Evolutionary conservation across 73 alveolate species (phyloP).

Genomic region (Tetrahymena malaccensis): DNA sequence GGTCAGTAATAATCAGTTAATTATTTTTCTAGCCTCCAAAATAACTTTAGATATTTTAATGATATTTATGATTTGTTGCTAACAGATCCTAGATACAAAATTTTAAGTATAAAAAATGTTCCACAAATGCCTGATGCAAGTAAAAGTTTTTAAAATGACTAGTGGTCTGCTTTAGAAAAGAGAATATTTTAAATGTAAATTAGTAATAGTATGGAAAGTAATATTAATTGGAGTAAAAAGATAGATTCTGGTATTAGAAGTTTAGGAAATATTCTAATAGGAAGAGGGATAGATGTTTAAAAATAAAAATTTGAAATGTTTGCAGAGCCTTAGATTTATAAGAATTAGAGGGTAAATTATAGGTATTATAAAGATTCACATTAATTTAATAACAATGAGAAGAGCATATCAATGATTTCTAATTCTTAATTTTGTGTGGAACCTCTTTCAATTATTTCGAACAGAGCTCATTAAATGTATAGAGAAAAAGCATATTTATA

Average conservation of each 20-base stretch:
- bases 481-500: constrained; percentile 24
- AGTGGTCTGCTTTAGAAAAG: constrained; percentile 32
- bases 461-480: constrained; percentile 25
- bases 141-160: constrained; percentile 25
- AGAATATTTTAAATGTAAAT: constrained; percentile 10
- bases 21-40: background rate
- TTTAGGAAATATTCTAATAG: background rate
- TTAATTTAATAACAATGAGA: constrained; percentile 26
- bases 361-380: constrained; percentile 15
- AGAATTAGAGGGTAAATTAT: background rate
- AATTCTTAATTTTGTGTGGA: constrained; percentile 11
- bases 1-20: background rate
- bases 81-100: background rate
- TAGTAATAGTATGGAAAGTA: constrained; percentile 12
- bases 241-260: background rate
- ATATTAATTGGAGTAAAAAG: constrained; percentile 34
- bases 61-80: background rate
- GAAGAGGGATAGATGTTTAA: constrained; percentile 18
- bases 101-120: constrained; percentile 1
- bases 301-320: constrained; percentile 18
- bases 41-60: background rate
- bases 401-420: background rate
- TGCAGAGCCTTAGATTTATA: background rate
- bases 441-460: background rate
- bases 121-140: constrained; percentile 9